These are phyloP conservation scores for Trichosporon sp. DNA, from an alignment of 1,284 basidiomycete genomes.

Conservation along the genomic window DNA sequence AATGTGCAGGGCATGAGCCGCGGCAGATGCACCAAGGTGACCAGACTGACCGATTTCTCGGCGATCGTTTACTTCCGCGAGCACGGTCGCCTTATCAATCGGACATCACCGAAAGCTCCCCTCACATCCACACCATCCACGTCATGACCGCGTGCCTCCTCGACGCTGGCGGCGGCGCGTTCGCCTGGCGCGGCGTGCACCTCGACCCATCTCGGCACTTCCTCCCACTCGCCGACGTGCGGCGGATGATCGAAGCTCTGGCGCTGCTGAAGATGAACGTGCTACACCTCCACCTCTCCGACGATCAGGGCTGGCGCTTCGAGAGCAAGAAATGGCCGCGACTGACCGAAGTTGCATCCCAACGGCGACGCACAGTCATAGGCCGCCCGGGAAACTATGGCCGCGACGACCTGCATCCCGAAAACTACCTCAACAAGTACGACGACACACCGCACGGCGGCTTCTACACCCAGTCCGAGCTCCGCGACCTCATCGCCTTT, in stretches of 20 bases:
- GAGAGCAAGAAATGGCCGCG: constrained; percentile 19
- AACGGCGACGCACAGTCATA: constrained; percentile 11
- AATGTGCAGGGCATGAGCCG: not conserved
- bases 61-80: not conserved
- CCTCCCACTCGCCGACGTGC: constrained; percentile 8
- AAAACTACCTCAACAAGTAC: constrained; percentile 16
- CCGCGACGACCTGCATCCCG: constrained; percentile 15
- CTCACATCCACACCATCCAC: not conserved
- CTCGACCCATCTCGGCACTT: constrained; percentile 17
- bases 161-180: constrained; percentile 12
- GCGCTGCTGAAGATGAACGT: constrained; percentile 16
- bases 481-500: constrained; percentile 11
- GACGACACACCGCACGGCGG: constrained; percentile 17
- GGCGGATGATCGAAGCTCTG: constrained; percentile 14
- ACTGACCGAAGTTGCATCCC: constrained; percentile 10
- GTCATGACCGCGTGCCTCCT: constrained; percentile 3
- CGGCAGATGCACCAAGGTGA: not conserved
- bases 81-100: not conserved
- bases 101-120: not conserved
- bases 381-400: constrained; percentile 11
- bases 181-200: constrained; percentile 18
- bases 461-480: constrained; percentile 19
- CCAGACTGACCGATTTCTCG: not conserved
- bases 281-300: constrained; percentile 20
- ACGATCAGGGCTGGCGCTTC: constrained; percentile 25